Evolutionary conservation across 1,284 basidiomycete species (phyloP).

Genomic region (Boletus smithii): DNA sequence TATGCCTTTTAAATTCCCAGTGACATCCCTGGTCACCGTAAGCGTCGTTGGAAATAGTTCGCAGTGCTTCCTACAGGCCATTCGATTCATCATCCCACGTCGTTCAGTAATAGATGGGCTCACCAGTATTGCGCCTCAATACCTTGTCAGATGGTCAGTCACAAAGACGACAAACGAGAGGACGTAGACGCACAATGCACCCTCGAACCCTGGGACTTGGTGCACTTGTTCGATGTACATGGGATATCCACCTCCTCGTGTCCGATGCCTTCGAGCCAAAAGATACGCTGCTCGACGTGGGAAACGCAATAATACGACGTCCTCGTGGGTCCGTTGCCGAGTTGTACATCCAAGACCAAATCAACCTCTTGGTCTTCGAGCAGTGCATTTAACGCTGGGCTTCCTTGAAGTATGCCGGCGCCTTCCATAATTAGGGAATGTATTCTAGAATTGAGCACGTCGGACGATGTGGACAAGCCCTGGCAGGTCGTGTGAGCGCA

Average conservation of each 20-base stretch:
- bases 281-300: slow-evolving; percentile 26
- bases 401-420: slow-evolving; percentile 7
- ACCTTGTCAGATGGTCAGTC: slow-evolving; percentile 19
- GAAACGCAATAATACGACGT: slow-evolving; percentile 30
- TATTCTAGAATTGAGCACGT: slow-evolving; percentile 13
- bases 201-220: slow-evolving; percentile 2
- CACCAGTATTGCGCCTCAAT: slow-evolving; percentile 32
- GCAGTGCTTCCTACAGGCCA: slow-evolving; percentile 27
- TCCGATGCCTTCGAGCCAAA: slow-evolving; percentile 28
- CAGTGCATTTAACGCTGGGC: slow-evolving; percentile 4
- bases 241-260: slow-evolving; percentile 16
- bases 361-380: slow-evolving; percentile 13
- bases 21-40: slow-evolving; percentile 18
- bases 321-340: not conserved
- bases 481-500: slow-evolving; percentile 5
- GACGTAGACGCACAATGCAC: slow-evolving; percentile 23
- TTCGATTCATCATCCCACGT: not conserved
- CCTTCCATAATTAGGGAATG: slow-evolving; percentile 13
- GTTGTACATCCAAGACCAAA: slow-evolving; percentile 19
- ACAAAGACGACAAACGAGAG: not conserved
- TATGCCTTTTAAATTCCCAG: slow-evolving; percentile 20
- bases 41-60: slow-evolving; percentile 32
- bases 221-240: slow-evolving; percentile 26
- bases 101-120: not conserved
- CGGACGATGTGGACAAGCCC: slow-evolving; percentile 21